A percentile compares a stretch with the other conserved stretches of the same genome.
phyloP scores from a whole-genome alignment of 2,329 filamentous ascomycete species.

The Lachnellula cervina region DNA sequence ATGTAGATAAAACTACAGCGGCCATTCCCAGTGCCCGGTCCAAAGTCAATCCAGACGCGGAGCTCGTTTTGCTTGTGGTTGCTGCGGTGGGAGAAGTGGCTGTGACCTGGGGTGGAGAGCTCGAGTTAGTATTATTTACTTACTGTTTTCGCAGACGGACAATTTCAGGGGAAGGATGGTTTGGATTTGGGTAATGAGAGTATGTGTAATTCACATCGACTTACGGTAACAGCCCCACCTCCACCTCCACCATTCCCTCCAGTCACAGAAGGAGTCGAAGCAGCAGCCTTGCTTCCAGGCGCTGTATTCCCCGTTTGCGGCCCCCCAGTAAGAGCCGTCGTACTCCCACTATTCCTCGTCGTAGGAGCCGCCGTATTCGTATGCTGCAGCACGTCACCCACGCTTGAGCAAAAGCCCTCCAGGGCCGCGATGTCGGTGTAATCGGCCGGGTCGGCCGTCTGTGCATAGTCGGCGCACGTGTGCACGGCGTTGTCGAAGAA shows the following conservation, averaged over 20 bases:
- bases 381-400: slow-evolving; percentile 27
- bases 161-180: too few relatives aligned
- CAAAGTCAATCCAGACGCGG: neutral
- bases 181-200: too few relatives aligned
- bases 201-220: too few relatives aligned
- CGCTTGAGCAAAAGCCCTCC: slow-evolving; percentile 12
- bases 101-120: too few relatives aligned
- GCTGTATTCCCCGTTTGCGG: neutral
- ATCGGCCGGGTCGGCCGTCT: slow-evolving; percentile 6
- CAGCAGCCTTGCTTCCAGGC: neutral
- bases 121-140: too few relatives aligned
- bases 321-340: neutral
- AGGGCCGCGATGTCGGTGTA: slow-evolving; percentile 2
- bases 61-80: neutral
- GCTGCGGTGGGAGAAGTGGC: too few relatives aligned
- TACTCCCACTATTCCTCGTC: neutral
- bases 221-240: neutral
- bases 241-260: neutral
- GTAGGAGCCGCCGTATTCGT: neutral
- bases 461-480: slow-evolving; percentile 7
- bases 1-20: neutral
- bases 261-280: neutral
- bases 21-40: neutral
- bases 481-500: slow-evolving; percentile 7
- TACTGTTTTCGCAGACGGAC: too few relatives aligned